Conservation (phyloP, 495 filamentous ascomycete genomes). For the Aspergillus sclerotiicarbonarius region DNA sequence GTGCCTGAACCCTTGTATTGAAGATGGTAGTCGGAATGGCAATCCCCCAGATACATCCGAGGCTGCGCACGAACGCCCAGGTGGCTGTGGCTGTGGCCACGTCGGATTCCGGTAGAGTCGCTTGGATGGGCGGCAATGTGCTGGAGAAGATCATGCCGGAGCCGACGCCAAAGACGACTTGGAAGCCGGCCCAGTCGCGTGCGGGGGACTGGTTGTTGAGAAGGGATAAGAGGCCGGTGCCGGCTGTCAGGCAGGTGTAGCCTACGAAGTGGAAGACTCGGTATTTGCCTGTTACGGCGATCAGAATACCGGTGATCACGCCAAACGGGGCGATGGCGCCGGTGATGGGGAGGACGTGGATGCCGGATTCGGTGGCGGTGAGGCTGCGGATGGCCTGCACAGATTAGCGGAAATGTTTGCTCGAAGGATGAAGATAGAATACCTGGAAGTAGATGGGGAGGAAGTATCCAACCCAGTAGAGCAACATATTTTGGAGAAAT, state of each 20-base stretch:
- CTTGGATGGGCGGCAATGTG: not conserved
- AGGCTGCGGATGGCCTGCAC: not conserved
- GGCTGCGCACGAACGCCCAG: constrained; percentile 8
- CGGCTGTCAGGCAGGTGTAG: not conserved
- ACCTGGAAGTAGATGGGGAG: not conserved
- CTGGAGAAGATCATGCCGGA: not conserved
- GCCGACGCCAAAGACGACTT: not conserved
- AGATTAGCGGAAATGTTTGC: too few species aligned
- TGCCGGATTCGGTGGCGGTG: not conserved
- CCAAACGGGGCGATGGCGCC: not conserved
- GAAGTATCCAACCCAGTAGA: constrained; percentile 8
- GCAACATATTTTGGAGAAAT: constrained; percentile 16
- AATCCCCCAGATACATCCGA: constrained; percentile 4
- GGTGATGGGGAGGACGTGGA: not conserved
- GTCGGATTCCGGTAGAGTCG: not conserved
- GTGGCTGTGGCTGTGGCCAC: not conserved
- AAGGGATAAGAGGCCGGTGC: not conserved
- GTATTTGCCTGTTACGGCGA: not conserved
- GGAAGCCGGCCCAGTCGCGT: not conserved
- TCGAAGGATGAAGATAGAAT: too few species aligned
- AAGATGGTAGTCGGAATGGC: not conserved
- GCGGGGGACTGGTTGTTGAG: not conserved
- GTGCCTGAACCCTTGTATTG: not conserved
- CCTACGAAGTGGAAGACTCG: constrained; percentile 2
- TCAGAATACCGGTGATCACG: not conserved